Evolutionary conservation across 148 eudicot species (phyloP).

Genomic region (Nepenthes mirabilis): DNA sequence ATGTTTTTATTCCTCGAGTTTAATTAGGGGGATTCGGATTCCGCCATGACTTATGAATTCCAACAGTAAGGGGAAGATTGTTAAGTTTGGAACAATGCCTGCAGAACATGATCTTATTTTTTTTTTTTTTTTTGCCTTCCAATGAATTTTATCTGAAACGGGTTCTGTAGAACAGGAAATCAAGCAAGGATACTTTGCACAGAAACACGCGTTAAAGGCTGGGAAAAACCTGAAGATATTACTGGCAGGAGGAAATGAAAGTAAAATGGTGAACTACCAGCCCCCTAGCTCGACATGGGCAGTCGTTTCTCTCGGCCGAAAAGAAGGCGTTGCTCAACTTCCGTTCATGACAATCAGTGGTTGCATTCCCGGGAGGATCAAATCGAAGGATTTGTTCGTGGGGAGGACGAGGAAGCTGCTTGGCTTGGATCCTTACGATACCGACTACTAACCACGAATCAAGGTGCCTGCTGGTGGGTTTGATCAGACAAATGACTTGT

Average conservation of each 20-base stretch:
- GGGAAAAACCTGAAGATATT: slow-evolving; percentile 3
- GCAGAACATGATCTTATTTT: background rate
- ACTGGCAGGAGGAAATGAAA: background rate
- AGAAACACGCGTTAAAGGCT: slow-evolving; percentile 3
- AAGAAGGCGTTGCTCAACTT: background rate
- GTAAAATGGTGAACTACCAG: background rate
- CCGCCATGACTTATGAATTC: too few relatives aligned
- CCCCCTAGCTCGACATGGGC: background rate
- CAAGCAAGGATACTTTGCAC: slow-evolving; percentile 5
- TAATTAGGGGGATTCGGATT: too few relatives aligned
- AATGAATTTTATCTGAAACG: background rate
- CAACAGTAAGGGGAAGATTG: too few relatives aligned
- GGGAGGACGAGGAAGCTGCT: slow-evolving; percentile 5
- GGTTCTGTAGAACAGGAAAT: slow-evolving; percentile 16
- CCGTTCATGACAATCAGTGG: slow-evolving; percentile 1
- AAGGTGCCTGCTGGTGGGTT: background rate
- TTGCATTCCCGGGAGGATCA: slow-evolving; percentile 2
- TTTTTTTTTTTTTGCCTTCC: background rate
- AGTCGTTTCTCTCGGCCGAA: slow-evolving; percentile 5
- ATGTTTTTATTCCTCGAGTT: too few relatives aligned
- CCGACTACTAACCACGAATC: background rate
- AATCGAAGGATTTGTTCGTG: slow-evolving; percentile 5
- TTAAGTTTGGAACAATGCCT: background rate
- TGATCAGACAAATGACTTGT: too few relatives aligned
- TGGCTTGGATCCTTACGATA: background rate